These are phyloP conservation scores for Kandelia obovata DNA, from an alignment of 345 rosid species.

Conservation along the genomic window DNA sequence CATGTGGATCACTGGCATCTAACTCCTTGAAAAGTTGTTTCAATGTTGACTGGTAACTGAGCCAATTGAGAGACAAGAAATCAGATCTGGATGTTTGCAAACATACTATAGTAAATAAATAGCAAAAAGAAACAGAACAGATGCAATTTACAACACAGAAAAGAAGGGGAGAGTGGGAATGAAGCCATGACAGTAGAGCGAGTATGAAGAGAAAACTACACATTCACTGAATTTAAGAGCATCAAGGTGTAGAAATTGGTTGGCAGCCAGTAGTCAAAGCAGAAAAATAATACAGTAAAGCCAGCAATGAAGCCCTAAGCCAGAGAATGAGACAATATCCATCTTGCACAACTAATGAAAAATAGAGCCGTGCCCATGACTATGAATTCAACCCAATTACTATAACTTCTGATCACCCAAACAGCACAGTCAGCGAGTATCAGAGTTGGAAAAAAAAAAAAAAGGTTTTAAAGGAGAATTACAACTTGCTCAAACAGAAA, in stretches of 20 bases:
- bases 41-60: conserved; percentile 78
- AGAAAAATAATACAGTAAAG: neutral
- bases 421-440: neutral
- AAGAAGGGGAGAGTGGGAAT: neutral
- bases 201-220: neutral
- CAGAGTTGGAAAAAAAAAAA: neutral
- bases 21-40: conserved; percentile 84
- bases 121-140: neutral
- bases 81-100: conserved; percentile 16
- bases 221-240: neutral
- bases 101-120: neutral
- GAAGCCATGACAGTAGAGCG: neutral
- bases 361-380: too few relatives aligned
- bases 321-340: neutral
- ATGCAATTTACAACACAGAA: neutral
- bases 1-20: conserved; percentile 52
- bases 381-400: too few relatives aligned
- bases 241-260: neutral
- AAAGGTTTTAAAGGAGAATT: neutral
- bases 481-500: conserved; percentile 85
- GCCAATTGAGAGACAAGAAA: conserved; percentile 13
- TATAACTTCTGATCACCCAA: neutral
- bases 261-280: too few relatives aligned
- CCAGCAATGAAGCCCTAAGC: neutral
- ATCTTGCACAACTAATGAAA: neutral